Percentiles rank a stretch among this genome's conserved stretches.
phyloP scores from a whole-genome alignment of 768 basidiomycete species.

The Pleurotus tuoliensis region DNA sequence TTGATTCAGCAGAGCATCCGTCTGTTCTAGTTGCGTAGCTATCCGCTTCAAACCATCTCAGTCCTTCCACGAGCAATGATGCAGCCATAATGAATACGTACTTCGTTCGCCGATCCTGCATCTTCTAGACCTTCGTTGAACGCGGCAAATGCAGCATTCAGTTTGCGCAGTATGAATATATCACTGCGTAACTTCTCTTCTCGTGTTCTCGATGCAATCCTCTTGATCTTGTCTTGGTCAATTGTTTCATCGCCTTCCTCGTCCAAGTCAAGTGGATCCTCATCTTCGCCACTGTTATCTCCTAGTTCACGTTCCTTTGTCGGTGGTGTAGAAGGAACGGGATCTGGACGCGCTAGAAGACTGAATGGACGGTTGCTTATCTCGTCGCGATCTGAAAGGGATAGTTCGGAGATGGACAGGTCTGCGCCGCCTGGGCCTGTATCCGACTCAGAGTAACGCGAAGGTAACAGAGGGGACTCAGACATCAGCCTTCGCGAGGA shows the following conservation, averaged over 20 bases:
- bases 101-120: slow-evolving; percentile 68
- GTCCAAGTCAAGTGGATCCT: not conserved
- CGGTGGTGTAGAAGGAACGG: slow-evolving; percentile 10
- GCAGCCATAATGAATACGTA: slow-evolving; percentile 23
- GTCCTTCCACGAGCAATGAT: not conserved
- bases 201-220: slow-evolving; percentile 27
- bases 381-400: slow-evolving; percentile 30
- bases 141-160: slow-evolving; percentile 65
- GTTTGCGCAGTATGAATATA: slow-evolving; percentile 64
- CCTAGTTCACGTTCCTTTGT: not conserved
- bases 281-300: slow-evolving; percentile 8
- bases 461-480: slow-evolving; percentile 31
- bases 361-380: slow-evolving; percentile 23
- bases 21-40: slow-evolving; percentile 63
- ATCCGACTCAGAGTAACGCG: slow-evolving; percentile 21
- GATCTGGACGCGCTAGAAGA: slow-evolving; percentile 19
- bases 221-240: slow-evolving; percentile 10
- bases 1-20: slow-evolving; percentile 70
- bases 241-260: not conserved
- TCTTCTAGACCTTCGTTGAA: slow-evolving; percentile 67
- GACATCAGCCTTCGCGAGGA: slow-evolving; percentile 32
- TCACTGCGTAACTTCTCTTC: slow-evolving; percentile 78
- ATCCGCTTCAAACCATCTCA: slow-evolving; percentile 43
- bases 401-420: slow-evolving; percentile 56
- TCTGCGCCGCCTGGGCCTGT: slow-evolving; percentile 45